Base-by-base conservation (phyloP, 108 stramenopile species). In the Thalassiosira profunda region DNA sequence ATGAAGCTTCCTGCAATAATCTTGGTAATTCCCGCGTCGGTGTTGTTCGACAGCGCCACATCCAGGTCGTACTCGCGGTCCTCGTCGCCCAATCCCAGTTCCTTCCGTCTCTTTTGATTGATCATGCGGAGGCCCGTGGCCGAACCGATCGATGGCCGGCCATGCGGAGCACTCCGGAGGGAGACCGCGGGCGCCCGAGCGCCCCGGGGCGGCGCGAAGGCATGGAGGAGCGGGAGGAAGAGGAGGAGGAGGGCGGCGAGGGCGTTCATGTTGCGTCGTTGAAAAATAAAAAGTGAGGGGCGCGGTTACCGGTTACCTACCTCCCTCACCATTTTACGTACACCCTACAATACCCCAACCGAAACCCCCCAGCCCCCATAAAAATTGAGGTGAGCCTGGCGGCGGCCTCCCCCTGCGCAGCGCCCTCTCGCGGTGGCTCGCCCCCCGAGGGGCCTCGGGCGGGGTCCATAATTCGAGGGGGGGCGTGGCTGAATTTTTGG, bases 31-130 rank as follows among this genome's bases (percentile, higher is more conserved):
- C 86, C 62, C 2, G 82, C 70, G 72, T 96, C 95, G 14, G 95
- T 96, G 69, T 90, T 92, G 28, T 60, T 61, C 8, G 72, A 57
- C 21, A 96, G 57, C 15, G 95, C 95, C 33, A 79, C 58, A 31
- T 81, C 85, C 6, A 96, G 67, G 76, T 96, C 95, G 55, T 96
- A 93, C 65, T 96, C 95, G 30, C 90, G 86, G 58, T 88, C 91
- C 37, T 91, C 91, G 35, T 93, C 95, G 21, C 54, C 41, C 30
- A 96, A 84, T 0, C 95, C 95, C 17, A 96, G 66, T 72, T 96
- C 62, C 43, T 85, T 71, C 8, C 89, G 68, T 17, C 91, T 82
- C 36, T 83, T 51, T 5, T 79, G 24, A 34, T 72, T 62, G 24
- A 91, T 80, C 62, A 63, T 71, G 26, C 44, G 14, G 11, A 46